Base-by-base conservation (phyloP, 2,329 filamentous ascomycete genomes). In the Sporothrix phasma region DNA sequence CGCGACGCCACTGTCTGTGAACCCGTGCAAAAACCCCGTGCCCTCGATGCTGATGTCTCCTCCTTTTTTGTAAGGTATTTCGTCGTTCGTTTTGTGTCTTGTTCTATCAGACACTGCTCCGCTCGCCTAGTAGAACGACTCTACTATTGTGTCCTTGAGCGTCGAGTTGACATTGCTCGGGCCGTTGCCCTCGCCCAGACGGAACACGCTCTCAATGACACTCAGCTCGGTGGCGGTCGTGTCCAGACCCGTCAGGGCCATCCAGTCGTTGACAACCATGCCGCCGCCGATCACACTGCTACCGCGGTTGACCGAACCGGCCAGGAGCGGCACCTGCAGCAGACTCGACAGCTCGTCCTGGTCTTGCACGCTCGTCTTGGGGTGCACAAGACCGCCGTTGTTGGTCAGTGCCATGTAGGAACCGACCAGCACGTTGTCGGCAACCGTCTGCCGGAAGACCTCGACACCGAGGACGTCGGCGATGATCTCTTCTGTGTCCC, bases 401-500 rank as follows among this genome's bases (percentile, higher is more conserved):
- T 99, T 99, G 72, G 89, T 93, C 67, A 99, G 83, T 63, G 89
- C 85, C 92, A 97, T 97, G 82, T 99, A 99, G 60, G 88, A 92
- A 66, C 94, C 94, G 43, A 95, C 94, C 31, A 99, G 86, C 65
- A 99, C 94, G 74, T 97, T 97, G 78, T 97, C 92, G 72, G 93
- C 92, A 66, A 99, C 89, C 54, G 94, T 97, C 81, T 99, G 94
- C 68, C 90, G 81, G 79, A 94, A 95, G 11, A 94, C 90, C 76
- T 95, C 90, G 65, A 95, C 90, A 67, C 90, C 90, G 22, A 95
- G 80, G 66, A 96, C 90, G 75, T 99, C 94, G 71, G 94, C 91
- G 73, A 99, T 92, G 70, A 99, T 97, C 80, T 99, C 94, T 78
- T 99, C 94, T 17, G 92, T 97, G 81, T 99, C 94, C 67, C 93